Base-by-base conservation (phyloP, 192 early-diverging fungal species). In the Podila minutissima region DNA sequence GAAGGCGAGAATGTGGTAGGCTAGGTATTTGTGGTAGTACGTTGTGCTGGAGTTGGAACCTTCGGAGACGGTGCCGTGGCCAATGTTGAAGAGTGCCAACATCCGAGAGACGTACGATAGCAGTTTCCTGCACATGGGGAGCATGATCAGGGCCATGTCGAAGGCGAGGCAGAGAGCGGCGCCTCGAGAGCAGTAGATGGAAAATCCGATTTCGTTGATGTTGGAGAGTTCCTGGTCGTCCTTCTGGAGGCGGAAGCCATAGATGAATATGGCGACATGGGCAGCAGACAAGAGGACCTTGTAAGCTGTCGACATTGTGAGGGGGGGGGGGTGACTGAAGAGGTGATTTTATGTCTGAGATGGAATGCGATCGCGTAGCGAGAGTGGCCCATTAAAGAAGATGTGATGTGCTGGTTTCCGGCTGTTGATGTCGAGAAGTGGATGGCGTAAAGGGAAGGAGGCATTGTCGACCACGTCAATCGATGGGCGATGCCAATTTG, bases 1-100 rank as follows among this genome's bases (percentile, higher is more conserved):
- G 49, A 85, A 92, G 61, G 89, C 76, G 5, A 91, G 66, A 75
- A 91, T 81, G 3, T 91, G 84, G 66, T 91, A 93, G 6, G 90
- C 89, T 15, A 81, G 60, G 41, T 61, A 73, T 28, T 59, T 72
- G 58, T 81, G 77, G 51, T 81, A 81, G 22, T 28, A 24, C 17
- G 77, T 73, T 35, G 61, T 62, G 50, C 62, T 73, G 38, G 77
- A 81, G 33, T 69, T 59, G n/a, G 46, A 64, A 19, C 77, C 77
- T 19, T 81, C 77, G 17, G 77, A 69, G 38, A 81, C 58, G 19
- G 77, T 66, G 4, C 77, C 77, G 28, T 81, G 70, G n/a, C 71
- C 71, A 35, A 72, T 48, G 28, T 66, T 33, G 28, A 72, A 31
- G 31, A 81, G 66, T 1, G 62, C 67, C 12, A 24, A 12, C 17